A percentile compares a stretch with the other conserved stretches of the same genome.
Conservation (phyloP, 371 early-diverging fungal genomes). For the Smittium culicis region DNA sequence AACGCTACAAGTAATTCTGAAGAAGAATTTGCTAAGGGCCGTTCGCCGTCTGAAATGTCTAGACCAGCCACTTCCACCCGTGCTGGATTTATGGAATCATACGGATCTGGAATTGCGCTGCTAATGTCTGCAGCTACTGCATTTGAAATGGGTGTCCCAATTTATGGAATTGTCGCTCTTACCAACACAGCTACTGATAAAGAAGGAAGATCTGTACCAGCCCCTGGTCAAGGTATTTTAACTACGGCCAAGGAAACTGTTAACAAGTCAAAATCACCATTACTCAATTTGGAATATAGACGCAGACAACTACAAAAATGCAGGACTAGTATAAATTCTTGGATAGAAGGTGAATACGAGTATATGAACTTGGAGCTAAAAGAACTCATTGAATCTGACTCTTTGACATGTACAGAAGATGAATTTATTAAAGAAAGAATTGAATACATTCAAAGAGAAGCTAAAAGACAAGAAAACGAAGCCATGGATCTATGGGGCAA, state of each 20-base stretch:
- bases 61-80: constrained; percentile 85
- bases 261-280: constrained; percentile 44
- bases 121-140: constrained; percentile 84
- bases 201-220: constrained; percentile 84
- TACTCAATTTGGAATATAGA: constrained; percentile 79
- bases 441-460: constrained; percentile 65
- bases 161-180: constrained; percentile 81
- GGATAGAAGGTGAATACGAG: constrained; percentile 54
- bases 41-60: constrained; percentile 81
- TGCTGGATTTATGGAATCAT: constrained; percentile 89
- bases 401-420: background rate
- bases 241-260: constrained; percentile 71
- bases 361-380: constrained; percentile 30
- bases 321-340: constrained; percentile 63
- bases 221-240: constrained; percentile 88
- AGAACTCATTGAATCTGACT: background rate
- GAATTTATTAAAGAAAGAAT: constrained; percentile 46
- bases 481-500: constrained; percentile 62
- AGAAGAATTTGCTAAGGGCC: constrained; percentile 74
- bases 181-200: constrained; percentile 90
- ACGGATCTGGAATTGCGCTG: constrained; percentile 82
- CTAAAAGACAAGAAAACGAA: constrained; percentile 63
- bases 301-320: constrained; percentile 61
- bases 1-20: constrained; percentile 81
- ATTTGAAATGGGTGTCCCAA: constrained; percentile 85